phyloP scores from a whole-genome alignment of 257 asterid species.

The Handroanthus guayacan region DNA sequence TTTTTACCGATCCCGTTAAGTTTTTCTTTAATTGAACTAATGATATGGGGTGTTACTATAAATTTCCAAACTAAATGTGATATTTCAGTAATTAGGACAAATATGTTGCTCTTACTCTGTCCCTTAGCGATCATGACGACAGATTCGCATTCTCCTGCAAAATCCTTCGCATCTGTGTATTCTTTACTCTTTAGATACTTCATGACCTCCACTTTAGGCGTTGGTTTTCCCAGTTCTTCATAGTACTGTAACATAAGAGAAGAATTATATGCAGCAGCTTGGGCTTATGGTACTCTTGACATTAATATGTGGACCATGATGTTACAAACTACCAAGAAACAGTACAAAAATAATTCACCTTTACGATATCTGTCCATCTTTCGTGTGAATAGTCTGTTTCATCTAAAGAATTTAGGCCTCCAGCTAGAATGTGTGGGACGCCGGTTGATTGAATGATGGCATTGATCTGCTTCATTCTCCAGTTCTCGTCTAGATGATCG shows the following conservation, averaged over 20 bases:
- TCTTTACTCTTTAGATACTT: constrained; percentile 68
- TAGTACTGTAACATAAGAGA: constrained; percentile 58
- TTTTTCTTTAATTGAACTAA: too few species aligned
- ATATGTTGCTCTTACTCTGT: constrained; percentile 76
- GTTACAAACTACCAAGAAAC: background rate
- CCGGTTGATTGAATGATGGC: constrained; percentile 75
- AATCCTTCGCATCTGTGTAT: constrained; percentile 86
- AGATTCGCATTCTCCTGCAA: constrained; percentile 90
- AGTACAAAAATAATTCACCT: constrained; percentile 49
- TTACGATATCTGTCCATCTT: constrained; percentile 90
- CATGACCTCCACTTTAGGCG: constrained; percentile 86
- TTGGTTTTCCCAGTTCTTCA: constrained; percentile 92
- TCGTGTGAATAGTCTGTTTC: constrained; percentile 87
- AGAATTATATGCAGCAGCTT: background rate
- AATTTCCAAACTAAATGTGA: too few species aligned
- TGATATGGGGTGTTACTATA: too few species aligned
- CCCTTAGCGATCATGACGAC: constrained; percentile 98
- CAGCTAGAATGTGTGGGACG: constrained; percentile 89
- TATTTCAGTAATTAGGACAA: too few species aligned
- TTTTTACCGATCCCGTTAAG: too few species aligned
- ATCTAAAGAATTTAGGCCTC: constrained; percentile 88
- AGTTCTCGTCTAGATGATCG: constrained; percentile 86
- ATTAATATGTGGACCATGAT: background rate
- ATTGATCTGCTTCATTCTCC: constrained; percentile 94
- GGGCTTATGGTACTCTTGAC: background rate